Base-by-base conservation (phyloP, 176 grass and related monocot genomes). In the Triticum urartu region DNA sequence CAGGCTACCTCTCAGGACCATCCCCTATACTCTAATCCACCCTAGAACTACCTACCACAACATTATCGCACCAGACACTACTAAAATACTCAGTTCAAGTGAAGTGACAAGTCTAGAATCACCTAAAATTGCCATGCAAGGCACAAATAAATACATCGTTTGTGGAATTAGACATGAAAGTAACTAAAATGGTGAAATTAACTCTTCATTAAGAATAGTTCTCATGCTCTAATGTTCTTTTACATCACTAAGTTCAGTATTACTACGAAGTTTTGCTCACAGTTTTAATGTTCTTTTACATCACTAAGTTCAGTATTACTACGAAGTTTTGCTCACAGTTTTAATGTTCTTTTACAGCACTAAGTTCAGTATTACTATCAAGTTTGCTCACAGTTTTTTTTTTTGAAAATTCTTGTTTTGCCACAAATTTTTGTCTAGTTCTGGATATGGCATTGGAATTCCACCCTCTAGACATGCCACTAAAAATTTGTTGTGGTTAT, bases 101-200 rank as follows among this genome's bases (percentile, higher is more conserved):
- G 50, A 54, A 7, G 50, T 54, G 50, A 18, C 50, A 54, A 54
- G 15, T 54, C 50, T 54, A 54, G 14, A 54, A 54, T 54, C 5
- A 18, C 50, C 39, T 74, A 47, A 8, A 11, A 47, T 80, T 80
- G 24, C 5, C 9, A 11, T 68, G 79, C 42, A 81, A 69, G 42
- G 28, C 18, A 52, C 39, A 48, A 3, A 68, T 34, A 81, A 80
- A 50, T 67, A 68, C 64, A 69, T 68, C 17, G 12, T 22, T 68
- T 81, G 18, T 10, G 33, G 30, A n/a, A 36, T 82, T 56, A 48
- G 33, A 56, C 7, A 82, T 36, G 15, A 5, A 68, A 47, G 81
- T 74, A 84, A 26, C 68, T 18, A 73, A 62, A 82, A 43, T 43
- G 18, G 68, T 83, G n/a, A 72, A 72, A 72, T 7, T 72, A 39